These are phyloP conservation scores for Naganishia sp. DNA, from an alignment of 1,284 basidiomycete genomes.

Conservation along the genomic window DNA sequence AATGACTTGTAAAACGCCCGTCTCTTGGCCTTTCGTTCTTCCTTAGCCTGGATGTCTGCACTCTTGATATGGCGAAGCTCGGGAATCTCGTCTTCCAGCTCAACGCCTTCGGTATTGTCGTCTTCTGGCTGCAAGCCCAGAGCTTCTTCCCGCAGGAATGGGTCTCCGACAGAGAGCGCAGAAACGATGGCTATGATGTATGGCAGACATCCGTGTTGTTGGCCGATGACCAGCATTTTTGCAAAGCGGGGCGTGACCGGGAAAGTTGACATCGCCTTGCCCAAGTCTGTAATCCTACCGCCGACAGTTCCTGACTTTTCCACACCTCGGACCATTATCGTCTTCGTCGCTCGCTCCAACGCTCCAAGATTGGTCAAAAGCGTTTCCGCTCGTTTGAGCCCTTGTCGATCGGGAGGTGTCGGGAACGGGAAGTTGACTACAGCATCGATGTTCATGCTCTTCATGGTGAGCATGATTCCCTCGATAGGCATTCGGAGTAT, in stretches of 20 bases:
- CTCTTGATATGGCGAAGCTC: constrained; percentile 62
- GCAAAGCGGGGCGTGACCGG: constrained; percentile 91
- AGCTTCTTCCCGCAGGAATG: constrained; percentile 83
- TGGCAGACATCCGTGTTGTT: constrained; percentile 87
- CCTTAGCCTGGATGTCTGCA: constrained; percentile 66
- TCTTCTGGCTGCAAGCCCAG: constrained; percentile 56
- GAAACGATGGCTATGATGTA: constrained; percentile 92
- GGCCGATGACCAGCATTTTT: constrained; percentile 89
- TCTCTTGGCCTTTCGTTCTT: constrained; percentile 65
- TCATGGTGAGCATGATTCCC: constrained; percentile 97
- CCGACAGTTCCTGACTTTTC: constrained; percentile 53
- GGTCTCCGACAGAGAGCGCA: constrained; percentile 90
- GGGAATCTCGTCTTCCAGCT: constrained; percentile 49
- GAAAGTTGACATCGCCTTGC: constrained; percentile 87
- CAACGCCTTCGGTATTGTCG: constrained; percentile 51
- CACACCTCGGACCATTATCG: constrained; percentile 51
- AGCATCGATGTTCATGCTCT: constrained; percentile 97
- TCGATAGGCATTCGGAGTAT: constrained; percentile 96
- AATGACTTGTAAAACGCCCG: constrained; percentile 79
- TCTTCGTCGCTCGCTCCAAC: constrained; percentile 58
- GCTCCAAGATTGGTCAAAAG: constrained; percentile 82
- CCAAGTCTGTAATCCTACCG: constrained; percentile 80
- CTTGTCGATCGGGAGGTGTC: constrained; percentile 83
- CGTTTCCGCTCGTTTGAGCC: constrained; percentile 79
- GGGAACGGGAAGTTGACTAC: constrained; percentile 98